Evolutionary conservation across 805 yeast species (phyloP).

Genomic region (Suhomyces pyralidae): DNA sequence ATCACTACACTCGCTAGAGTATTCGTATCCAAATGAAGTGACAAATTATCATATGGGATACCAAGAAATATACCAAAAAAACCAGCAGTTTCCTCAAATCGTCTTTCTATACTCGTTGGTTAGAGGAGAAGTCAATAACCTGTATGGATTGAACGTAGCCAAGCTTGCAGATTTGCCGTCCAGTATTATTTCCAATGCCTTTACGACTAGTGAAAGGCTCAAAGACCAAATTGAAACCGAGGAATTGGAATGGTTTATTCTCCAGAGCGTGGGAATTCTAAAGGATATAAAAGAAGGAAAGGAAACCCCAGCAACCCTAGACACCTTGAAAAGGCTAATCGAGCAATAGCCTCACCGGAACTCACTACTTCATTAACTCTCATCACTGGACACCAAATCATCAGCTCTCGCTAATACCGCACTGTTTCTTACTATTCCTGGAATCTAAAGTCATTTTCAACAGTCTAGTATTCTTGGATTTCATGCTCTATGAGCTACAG

Average conservation of each 20-base stretch:
- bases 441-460: no score
- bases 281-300: neutral
- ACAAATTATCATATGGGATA: slow-evolving; percentile 74
- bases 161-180: slow-evolving; percentile 62
- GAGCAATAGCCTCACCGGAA: neutral
- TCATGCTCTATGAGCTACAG: no score
- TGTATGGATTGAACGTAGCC: slow-evolving; percentile 87
- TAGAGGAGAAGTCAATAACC: slow-evolving; percentile 45
- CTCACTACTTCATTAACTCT: no score
- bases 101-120: slow-evolving; percentile 37
- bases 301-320: neutral
- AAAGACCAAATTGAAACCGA: slow-evolving; percentile 25
- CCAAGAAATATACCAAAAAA: slow-evolving; percentile 34
- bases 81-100: slow-evolving; percentile 35
- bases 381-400: no score
- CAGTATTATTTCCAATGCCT: slow-evolving; percentile 46
- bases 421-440: no score
- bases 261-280: neutral
- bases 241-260: neutral
- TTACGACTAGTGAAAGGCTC: slow-evolving; percentile 30
- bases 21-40: slow-evolving; percentile 37
- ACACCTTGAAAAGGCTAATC: neutral
- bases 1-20: slow-evolving; percentile 51
- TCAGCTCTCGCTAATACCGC: no score
- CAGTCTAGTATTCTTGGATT: no score